Evolutionary conservation across 352 stramenopile genomes (phyloP).

Genomic region (Phytophthora ramorum): DNA sequence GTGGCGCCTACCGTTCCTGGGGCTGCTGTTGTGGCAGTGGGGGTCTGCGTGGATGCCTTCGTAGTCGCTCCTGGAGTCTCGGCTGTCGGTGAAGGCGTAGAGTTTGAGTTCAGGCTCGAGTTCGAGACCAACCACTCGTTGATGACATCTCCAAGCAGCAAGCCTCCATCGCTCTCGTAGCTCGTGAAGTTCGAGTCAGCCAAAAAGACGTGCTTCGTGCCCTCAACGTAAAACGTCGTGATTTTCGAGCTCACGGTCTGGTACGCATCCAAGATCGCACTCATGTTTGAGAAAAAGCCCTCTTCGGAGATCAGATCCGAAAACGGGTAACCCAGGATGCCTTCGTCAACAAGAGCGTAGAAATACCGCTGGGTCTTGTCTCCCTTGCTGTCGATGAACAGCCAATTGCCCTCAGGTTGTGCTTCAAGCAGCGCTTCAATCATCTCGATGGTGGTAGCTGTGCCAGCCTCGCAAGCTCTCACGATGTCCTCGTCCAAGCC

Average conservation of each 20-base stretch:
- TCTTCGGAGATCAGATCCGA: slow-evolving; percentile 53
- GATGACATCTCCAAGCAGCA: slow-evolving; percentile 38
- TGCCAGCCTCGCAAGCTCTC: slow-evolving; percentile 48
- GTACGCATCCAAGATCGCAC: slow-evolving; percentile 41
- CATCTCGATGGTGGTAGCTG: slow-evolving; percentile 43
- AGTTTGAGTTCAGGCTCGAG: slow-evolving; percentile 26
- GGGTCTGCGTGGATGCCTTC: background rate
- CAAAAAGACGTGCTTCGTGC: slow-evolving; percentile 40
- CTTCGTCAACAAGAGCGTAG: slow-evolving; percentile 62
- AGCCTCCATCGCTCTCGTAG: slow-evolving; percentile 34
- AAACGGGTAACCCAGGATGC: slow-evolving; percentile 66
- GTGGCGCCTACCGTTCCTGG: background rate
- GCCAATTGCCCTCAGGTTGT: slow-evolving; percentile 51
- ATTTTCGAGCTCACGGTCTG: slow-evolving; percentile 33
- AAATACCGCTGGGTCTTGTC: slow-evolving; percentile 68
- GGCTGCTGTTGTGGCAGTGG: background rate
- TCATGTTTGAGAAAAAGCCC: slow-evolving; percentile 54
- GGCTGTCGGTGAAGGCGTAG: slow-evolving; percentile 15
- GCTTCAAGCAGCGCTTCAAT: slow-evolving; percentile 47
- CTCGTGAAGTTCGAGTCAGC: slow-evolving; percentile 33
- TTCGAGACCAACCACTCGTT: slow-evolving; percentile 42
- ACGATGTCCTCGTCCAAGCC: slow-evolving; percentile 44
- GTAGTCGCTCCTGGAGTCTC: slow-evolving; percentile 8
- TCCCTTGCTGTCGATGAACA: slow-evolving; percentile 69
- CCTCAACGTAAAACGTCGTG: slow-evolving; percentile 41